Conservation (phyloP, 768 basidiomycete species). For the Rubroboletus satanas region DNA sequence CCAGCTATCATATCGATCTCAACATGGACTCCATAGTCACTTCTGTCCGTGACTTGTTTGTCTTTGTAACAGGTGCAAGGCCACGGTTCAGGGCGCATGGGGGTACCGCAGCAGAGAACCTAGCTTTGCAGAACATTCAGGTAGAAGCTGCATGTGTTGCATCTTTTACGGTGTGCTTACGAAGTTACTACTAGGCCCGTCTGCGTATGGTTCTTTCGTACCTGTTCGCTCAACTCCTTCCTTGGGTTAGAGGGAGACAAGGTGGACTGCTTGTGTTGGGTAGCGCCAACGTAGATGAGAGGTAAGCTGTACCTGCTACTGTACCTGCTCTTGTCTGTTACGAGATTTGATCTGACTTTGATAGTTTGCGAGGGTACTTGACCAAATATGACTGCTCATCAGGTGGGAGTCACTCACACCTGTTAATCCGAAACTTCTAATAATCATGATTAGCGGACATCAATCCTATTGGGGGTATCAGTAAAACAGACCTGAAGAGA, state of each 20-base stretch:
- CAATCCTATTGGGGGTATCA: conserved; percentile 97
- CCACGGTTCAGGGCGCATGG: conserved; percentile 85
- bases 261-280: conserved; percentile 95
- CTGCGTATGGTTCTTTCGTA: conserved; percentile 94
- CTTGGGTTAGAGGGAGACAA: conserved; percentile 79
- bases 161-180: background rate
- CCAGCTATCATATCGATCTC: conserved; percentile 87
- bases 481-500: conserved; percentile 94
- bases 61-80: conserved; percentile 68
- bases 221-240: conserved; percentile 90
- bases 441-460: conserved; percentile 66
- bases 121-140: conserved; percentile 97
- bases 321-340: background rate
- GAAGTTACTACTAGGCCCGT: conserved; percentile 58
- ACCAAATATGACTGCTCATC: conserved; percentile 98
- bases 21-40: conserved; percentile 95
- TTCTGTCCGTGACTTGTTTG: conserved; percentile 78
- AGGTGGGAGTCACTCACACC: conserved; percentile 38
- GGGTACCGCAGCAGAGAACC: conserved; percentile 82
- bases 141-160: conserved; percentile 30
- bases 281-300: conserved; percentile 97
- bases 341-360: background rate
- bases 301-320: conserved; percentile 41
- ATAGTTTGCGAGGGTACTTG: conserved; percentile 88
- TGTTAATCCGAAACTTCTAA: background rate